phyloP scores from a whole-genome alignment of 2,329 filamentous ascomycete species.

The Hawksworthiomyces lignivorus region DNA sequence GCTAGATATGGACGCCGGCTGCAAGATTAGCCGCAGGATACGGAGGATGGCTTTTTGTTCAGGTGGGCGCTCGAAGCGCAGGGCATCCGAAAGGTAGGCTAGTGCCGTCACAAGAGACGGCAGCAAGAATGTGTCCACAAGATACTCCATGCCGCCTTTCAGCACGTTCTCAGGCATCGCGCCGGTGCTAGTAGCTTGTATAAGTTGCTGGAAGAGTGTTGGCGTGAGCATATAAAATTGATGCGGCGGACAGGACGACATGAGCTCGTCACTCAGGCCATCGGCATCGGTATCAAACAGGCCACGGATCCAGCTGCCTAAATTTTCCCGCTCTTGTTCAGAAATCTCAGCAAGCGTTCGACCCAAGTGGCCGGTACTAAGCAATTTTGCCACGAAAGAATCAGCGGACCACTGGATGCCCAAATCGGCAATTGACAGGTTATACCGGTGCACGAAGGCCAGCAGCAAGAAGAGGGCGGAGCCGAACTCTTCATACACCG shows the following conservation, averaged over 20 bases:
- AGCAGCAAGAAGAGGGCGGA: conserved; percentile 66
- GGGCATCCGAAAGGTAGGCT: conserved; percentile 61
- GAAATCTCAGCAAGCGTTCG: conserved; percentile 53
- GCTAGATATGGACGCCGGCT: conserved; percentile 60
- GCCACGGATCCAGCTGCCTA: conserved; percentile 69
- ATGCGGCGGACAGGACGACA: conserved; percentile 74
- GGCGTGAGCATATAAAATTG: conserved; percentile 75
- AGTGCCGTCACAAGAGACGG: conserved; percentile 70
- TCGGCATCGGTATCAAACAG: conserved; percentile 68
- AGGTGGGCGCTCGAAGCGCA: conserved; percentile 55
- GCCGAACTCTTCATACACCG: conserved; percentile 79
- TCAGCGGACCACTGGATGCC: conserved; percentile 46
- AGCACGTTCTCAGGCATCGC: conserved; percentile 61
- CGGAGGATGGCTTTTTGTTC: conserved; percentile 63
- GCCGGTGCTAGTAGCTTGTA: conserved; percentile 59
- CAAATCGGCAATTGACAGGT: conserved; percentile 55
- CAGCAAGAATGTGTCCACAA: conserved; percentile 73
- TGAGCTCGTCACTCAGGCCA: conserved; percentile 69
- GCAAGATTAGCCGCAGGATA: conserved; percentile 65
- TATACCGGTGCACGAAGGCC: conserved; percentile 69
- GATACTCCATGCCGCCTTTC: conserved; percentile 69
- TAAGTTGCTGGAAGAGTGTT: conserved; percentile 67
- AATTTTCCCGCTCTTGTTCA: conserved; percentile 55
- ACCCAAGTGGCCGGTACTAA: conserved; percentile 51
- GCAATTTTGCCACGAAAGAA: conserved; percentile 62